Base-by-base conservation (phyloP, 176 grass and related monocot genomes). In the Coix lacrymajobi region DNA sequence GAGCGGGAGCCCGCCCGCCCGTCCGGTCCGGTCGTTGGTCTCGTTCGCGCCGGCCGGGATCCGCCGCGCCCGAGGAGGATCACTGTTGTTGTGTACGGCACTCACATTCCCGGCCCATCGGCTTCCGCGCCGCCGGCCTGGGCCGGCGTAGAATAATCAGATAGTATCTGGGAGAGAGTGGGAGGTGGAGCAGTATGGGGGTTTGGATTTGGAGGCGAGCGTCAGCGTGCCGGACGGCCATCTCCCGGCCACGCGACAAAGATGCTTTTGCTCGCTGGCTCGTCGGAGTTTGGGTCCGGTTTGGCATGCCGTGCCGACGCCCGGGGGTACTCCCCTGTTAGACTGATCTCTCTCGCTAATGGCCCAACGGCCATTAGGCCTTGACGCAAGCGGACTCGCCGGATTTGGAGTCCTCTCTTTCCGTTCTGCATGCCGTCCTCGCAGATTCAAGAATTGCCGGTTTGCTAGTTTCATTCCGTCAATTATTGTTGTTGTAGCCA, bases 21-120 rank as follows among this genome's bases (percentile, higher is more conserved):
- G 43, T 45, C 43, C 45, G 14, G 45, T 48, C 68, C 68, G 68
- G 39, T 28, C 68, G 69, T 5, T 30, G 11, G 68, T 6, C n/a
- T 12, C 14, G 67, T 15, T 13, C 14, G 1, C 29, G 66, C 63
- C 63, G 67, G 22, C 38, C 24, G 52, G 33, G 4, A 58, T 20
- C 56, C 56, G 75, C 56, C 12, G 57, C 25, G 46, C 17, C 57
- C 75, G 76, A 78, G 57, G 76, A 44, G 76, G 38, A 78, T 78
- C 40, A 62, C 36, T 39, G 74, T n/a, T 54, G 72, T 34, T 75
- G 0, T 4, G 68, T 54, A n/a, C 30, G 68, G 68, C n/a, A 11
- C 46, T 56, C 72, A 75, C 72, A 54, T 71, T 56, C 48, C 48
- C 46, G 17, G 8, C n/a, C 1, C 25, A 6, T 38, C 73, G 32